Evolutionary conservation across 441 rosid genomes (phyloP).

Genomic region (Biscutella auriculata): DNA sequence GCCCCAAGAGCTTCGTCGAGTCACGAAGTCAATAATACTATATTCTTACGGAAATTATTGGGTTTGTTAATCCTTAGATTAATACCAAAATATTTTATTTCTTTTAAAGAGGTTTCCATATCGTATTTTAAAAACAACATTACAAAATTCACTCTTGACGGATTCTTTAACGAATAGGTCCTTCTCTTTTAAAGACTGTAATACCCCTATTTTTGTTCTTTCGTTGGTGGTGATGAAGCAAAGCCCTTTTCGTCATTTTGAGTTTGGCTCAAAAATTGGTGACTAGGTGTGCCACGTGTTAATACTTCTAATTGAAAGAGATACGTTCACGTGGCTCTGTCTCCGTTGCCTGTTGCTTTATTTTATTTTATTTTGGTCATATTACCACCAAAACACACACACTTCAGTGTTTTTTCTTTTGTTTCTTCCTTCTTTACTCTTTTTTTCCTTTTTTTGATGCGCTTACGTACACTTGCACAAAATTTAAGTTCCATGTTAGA

Average conservation of each 20-base stretch:
- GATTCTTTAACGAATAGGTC: constrained; percentile 22
- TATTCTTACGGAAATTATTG: constrained; percentile 13
- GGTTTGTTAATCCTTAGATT: constrained; percentile 9
- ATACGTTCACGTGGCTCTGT: constrained; percentile 27
- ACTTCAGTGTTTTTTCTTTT: neutral
- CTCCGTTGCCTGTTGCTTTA: constrained; percentile 21
- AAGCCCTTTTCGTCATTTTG: neutral
- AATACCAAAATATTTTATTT: neutral
- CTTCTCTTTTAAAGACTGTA: neutral
- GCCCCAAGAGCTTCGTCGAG: constrained; percentile 24
- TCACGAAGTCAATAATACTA: constrained; percentile 23
- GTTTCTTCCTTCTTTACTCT: neutral
- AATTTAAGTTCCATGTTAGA: no score
- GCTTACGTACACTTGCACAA: neutral
- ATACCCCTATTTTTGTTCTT: neutral
- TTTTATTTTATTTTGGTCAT: no score
- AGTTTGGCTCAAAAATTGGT: neutral
- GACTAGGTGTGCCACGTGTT: constrained; percentile 28
- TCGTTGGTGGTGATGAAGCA: neutral
- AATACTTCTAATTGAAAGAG: constrained; percentile 14
- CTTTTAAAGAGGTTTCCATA: neutral
- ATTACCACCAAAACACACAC: constrained; percentile 11
- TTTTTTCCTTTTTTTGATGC: neutral
- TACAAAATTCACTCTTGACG: neutral
- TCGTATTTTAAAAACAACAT: constrained; percentile 1